phyloP scores from a whole-genome alignment of 371 early-diverging fungal genomes.

The Mortierella sp. region DNA sequence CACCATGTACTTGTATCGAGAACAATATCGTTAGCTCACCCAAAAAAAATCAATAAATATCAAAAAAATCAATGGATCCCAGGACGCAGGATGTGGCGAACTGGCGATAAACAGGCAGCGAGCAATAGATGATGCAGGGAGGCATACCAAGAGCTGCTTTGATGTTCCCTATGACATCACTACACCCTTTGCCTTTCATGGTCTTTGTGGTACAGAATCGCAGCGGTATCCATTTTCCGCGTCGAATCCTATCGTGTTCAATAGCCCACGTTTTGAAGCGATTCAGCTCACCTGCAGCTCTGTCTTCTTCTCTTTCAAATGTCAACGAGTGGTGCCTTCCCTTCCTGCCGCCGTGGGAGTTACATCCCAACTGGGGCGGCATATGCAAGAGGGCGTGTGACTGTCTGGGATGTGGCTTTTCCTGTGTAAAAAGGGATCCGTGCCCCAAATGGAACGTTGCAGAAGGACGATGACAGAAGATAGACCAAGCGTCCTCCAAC shows the following conservation, averaged over 20 bases:
- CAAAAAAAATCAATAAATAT: not conserved
- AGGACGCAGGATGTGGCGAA: not conserved
- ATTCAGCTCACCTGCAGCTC: constrained; percentile 1
- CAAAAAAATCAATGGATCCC: constrained; percentile 7
- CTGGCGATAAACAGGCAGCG: not conserved
- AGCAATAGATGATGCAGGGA: not conserved
- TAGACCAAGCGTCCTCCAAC: not conserved
- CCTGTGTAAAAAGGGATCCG: not conserved
- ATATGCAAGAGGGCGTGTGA: not conserved
- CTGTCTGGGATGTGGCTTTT: constrained; percentile 21
- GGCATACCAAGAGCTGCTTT: not conserved
- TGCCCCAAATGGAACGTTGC: constrained; percentile 15
- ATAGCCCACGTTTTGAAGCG: not conserved
- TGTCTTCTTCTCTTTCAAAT: not conserved
- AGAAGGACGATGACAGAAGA: not conserved
- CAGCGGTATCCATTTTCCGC: not conserved
- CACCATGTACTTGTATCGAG: constrained; percentile 7
- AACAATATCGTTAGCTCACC: not conserved
- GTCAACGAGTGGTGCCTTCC: too few species aligned
- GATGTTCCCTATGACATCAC: not conserved
- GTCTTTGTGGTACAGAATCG: not conserved
- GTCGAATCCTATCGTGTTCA: constrained; percentile 16
- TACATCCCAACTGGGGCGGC: not conserved
- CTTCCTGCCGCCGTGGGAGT: not conserved
- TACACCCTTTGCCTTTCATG: not conserved